phyloP scores from a whole-genome alignment of 2,329 filamentous ascomycete species.

The Penicillium sp. region DNA sequence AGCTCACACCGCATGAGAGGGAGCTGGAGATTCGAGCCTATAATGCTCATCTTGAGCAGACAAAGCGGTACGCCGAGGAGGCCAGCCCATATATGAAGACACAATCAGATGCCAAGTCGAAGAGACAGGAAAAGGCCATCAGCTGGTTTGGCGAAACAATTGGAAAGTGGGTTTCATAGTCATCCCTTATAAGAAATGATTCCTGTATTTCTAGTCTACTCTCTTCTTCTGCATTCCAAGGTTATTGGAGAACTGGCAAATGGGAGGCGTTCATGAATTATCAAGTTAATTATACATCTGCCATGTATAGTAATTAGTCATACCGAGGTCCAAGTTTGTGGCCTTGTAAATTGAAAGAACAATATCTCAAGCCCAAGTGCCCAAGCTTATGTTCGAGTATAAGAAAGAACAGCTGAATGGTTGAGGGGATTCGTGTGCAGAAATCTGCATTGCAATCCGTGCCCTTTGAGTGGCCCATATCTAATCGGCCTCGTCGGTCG shows the following conservation, averaged over 20 bases:
- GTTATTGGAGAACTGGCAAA: background rate
- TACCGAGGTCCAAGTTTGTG: no score
- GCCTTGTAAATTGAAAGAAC: background rate
- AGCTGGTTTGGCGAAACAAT: slow-evolving; percentile 47
- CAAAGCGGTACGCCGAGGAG: slow-evolving; percentile 38
- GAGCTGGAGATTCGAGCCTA: slow-evolving; percentile 45
- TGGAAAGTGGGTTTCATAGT: slow-evolving; percentile 42
- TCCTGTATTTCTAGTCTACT: slow-evolving; percentile 5
- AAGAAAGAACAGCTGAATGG: background rate
- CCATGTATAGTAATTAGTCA: background rate
- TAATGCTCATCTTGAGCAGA: slow-evolving; percentile 39
- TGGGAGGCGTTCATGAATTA: background rate
- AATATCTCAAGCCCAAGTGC: no score
- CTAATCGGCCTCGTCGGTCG: slow-evolving; percentile 25
- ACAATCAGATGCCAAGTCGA: slow-evolving; percentile 37
- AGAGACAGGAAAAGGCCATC: slow-evolving; percentile 40
- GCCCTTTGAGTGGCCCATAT: slow-evolving; percentile 12
- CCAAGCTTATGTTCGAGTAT: no score
- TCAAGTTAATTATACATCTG: background rate
- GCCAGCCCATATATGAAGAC: slow-evolving; percentile 38
- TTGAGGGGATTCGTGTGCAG: background rate
- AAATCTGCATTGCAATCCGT: background rate
- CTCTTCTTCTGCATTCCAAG: slow-evolving; percentile 13
- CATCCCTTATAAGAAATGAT: background rate
- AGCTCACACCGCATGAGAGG: slow-evolving; percentile 48